Conservation (phyloP, 805 yeast species). For the Myxozyma melibiosi region DNA sequence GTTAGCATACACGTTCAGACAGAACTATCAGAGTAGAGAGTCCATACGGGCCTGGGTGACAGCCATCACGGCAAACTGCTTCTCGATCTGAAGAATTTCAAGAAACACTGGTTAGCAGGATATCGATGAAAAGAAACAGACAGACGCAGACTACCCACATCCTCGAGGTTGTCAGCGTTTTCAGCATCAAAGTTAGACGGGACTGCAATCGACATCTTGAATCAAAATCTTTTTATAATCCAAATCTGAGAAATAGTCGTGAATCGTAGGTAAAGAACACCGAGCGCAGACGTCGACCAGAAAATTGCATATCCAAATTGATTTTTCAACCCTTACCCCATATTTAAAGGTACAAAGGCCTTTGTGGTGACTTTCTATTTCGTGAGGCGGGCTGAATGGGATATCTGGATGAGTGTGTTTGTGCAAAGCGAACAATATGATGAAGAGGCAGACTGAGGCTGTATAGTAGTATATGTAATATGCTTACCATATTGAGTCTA, state of each 20-base stretch:
- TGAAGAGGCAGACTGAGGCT: too few species aligned
- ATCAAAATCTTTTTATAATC: neutral
- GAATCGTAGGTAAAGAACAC: too few species aligned
- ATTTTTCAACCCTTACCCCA: neutral
- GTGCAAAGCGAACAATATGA: too few species aligned
- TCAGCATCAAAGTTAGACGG: conserved; percentile 69
- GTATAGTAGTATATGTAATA: too few species aligned
- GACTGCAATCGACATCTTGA: conserved; percentile 10
- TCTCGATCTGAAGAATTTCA: conserved; percentile 60
- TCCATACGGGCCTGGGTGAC: conserved; percentile 77
- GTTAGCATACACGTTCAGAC: neutral
- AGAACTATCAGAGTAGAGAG: neutral
- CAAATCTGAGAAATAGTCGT: too few species aligned
- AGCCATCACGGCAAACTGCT: conserved; percentile 97
- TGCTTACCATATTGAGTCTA: too few species aligned
- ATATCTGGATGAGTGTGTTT: too few species aligned
- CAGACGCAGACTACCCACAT: conserved; percentile 40
- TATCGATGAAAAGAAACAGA: neutral
- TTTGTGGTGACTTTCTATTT: neutral
- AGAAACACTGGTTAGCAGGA: neutral
- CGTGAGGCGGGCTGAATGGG: neutral
- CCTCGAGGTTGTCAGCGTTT: conserved; percentile 90
- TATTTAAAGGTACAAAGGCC: neutral
- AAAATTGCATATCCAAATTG: neutral
- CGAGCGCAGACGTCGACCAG: neutral